Percentiles rank a stretch among this genome's conserved stretches.
phyloP scores from a whole-genome alignment of 148 eudicot genomes.

The Amaranthus palmeri region DNA sequence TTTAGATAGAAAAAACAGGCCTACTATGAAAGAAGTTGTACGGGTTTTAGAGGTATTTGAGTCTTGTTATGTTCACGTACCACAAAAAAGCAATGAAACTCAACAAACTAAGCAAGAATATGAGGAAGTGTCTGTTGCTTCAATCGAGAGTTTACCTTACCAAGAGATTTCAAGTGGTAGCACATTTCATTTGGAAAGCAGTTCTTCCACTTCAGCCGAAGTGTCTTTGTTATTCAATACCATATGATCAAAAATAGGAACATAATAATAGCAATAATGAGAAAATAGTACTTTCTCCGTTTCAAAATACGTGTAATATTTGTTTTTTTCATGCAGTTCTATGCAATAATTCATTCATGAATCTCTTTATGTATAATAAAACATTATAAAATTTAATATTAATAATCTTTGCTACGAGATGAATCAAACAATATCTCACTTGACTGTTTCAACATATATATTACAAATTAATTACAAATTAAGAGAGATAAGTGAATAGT shows the following conservation, averaged over 20 bases:
- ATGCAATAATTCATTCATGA: no score
- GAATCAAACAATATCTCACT: no score
- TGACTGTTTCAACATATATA: no score
- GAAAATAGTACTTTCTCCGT: no score
- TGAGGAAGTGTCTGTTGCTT: neutral
- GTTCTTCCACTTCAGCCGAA: conserved; percentile 16
- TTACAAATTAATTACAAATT: no score
- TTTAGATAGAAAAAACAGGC: conserved; percentile 26
- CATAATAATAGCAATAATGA: no score
- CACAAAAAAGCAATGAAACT: neutral
- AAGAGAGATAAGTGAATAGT: no score
- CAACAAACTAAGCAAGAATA: conserved; percentile 3
- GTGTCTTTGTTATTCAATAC: conserved; percentile 14
- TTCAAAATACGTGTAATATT: no score
- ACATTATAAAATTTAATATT: no score
- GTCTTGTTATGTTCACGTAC: conserved; percentile 18
- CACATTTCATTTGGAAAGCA: conserved; percentile 8
- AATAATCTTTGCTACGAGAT: no score
- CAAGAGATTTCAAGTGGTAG: neutral
- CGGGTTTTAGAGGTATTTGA: conserved; percentile 15
- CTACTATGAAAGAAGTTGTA: conserved; percentile 33
- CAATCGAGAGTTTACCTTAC: neutral
- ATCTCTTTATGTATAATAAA: no score
- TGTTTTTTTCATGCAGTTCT: no score
- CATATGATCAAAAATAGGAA: neutral